Conservation (phyloP, 2,329 filamentous ascomycete species). For the Neurospora sp. region DNA sequence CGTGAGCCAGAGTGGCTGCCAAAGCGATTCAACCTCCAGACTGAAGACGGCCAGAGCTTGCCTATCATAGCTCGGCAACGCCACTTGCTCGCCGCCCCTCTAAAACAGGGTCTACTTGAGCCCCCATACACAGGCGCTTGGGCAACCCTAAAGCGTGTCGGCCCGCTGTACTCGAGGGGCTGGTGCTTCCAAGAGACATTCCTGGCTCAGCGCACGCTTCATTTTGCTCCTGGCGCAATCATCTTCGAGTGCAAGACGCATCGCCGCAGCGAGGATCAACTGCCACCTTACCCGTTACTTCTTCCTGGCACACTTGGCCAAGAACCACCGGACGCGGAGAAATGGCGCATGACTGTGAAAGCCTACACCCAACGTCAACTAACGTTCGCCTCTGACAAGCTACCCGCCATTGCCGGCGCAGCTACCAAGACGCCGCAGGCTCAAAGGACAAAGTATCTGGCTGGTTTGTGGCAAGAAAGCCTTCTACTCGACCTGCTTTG, state of each 20-base stretch:
- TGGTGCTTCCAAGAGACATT: not conserved
- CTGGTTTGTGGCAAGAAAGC: constrained; percentile 7
- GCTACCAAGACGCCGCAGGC: constrained; percentile 3
- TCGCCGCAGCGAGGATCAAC: not conserved
- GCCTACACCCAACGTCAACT: constrained; percentile 5
- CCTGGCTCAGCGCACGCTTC: not conserved
- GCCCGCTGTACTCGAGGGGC: not conserved
- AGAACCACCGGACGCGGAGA: not conserved
- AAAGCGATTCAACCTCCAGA: not conserved
- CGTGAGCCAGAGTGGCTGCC: not conserved
- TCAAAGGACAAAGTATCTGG: constrained; percentile 2
- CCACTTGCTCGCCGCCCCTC: not conserved
- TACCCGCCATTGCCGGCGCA: constrained; percentile 9
- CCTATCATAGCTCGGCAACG: not conserved
- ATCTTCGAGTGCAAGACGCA: not conserved
- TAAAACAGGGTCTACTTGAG: not conserved
- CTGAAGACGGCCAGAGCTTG: not conserved
- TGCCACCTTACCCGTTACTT: not conserved
- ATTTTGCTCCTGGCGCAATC: not conserved
- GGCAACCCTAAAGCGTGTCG: not conserved
- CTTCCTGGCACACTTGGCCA: not conserved
- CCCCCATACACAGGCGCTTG: not conserved
- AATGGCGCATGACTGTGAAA: constrained; percentile 4
- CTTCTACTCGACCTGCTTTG: constrained; percentile 7
- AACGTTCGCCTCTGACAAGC: not conserved